Percentiles rank a stretch among this genome's conserved stretches.
Conservation (phyloP, 768 basidiomycete species). For the Wakefieldia striispora region DNA sequence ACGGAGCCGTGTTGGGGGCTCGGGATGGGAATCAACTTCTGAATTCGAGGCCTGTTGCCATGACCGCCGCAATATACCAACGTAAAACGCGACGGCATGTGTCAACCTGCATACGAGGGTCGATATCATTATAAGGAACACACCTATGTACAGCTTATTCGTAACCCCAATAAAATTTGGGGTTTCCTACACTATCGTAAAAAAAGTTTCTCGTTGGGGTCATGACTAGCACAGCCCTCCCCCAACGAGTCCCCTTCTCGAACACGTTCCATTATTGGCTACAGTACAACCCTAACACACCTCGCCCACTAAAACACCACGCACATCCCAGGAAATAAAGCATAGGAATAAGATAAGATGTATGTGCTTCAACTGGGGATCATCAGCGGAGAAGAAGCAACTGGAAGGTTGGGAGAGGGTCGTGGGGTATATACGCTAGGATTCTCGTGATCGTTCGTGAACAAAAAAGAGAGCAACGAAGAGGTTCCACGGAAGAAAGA, state of each 20-base stretch:
- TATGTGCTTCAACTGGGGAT: slow-evolving; percentile 10
- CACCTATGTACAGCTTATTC: too few species aligned
- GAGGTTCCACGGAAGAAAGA: not conserved
- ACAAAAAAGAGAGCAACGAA: not conserved
- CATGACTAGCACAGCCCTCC: not conserved
- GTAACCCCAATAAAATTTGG: not conserved
- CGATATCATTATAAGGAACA: too few species aligned
- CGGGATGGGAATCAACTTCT: too few species aligned
- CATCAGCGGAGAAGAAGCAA: not conserved
- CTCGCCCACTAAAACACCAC: not conserved
- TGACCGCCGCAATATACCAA: too few species aligned
- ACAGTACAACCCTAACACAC: slow-evolving; percentile 11
- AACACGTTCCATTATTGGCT: slow-evolving; percentile 9
- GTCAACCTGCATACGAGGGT: too few species aligned
- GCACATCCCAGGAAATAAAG: slow-evolving; percentile 8
- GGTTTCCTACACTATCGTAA: not conserved
- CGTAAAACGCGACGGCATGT: too few species aligned
- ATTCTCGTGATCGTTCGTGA: slow-evolving; percentile 6
- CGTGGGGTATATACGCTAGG: slow-evolving; percentile 10
- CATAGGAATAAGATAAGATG: slow-evolving; percentile 17
- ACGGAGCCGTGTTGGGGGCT: too few species aligned
- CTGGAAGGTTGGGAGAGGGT: not conserved
- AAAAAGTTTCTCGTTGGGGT: slow-evolving; percentile 6
- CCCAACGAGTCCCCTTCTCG: not conserved
- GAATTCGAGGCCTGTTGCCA: too few species aligned